phyloP scores from a whole-genome alignment of 495 filamentous ascomycete species.

The Penicillium daleae region DNA sequence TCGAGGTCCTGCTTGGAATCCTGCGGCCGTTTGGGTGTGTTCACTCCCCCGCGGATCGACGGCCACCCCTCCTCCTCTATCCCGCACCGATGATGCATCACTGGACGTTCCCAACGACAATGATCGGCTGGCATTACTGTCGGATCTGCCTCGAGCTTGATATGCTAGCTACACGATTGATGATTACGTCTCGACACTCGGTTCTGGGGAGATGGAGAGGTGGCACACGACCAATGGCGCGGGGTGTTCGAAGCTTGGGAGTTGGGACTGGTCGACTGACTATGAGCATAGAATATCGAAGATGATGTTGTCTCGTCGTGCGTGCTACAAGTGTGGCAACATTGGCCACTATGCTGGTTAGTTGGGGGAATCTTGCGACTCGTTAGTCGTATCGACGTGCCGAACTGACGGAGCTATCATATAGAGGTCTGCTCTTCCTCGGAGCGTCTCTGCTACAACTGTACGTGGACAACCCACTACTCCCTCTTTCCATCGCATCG shows the following conservation, averaged over 20 bases:
- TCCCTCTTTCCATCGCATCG: slow-evolving; percentile 12
- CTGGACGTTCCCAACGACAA: not conserved
- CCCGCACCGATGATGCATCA: slow-evolving; percentile 8
- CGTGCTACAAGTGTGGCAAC: slow-evolving; percentile 99
- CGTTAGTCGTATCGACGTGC: not conserved
- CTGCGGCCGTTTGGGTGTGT: not conserved
- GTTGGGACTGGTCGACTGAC: slow-evolving; percentile 15
- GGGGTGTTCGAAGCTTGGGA: not conserved
- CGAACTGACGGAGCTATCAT: slow-evolving; percentile 16
- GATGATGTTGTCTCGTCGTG: slow-evolving; percentile 95
- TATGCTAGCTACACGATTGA: not conserved
- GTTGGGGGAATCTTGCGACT: slow-evolving; percentile 29
- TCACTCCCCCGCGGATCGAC: slow-evolving; percentile 19
- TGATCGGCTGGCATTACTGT: not conserved
- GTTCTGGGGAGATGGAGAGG: slow-evolving; percentile 4
- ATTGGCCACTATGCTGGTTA: slow-evolving; percentile 94
- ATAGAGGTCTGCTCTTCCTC: slow-evolving; percentile 93
- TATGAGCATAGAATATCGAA: slow-evolving; percentile 50
- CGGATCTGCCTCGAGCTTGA: not conserved
- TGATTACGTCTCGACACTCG: not conserved
- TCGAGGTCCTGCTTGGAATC: not conserved
- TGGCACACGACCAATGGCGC: slow-evolving; percentile 6
- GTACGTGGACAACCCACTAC: slow-evolving; percentile 53
- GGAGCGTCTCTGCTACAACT: slow-evolving; percentile 99
- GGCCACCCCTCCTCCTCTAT: slow-evolving; percentile 16